Conservation (phyloP, 371 early-diverging fungal species). For the Dichotomocladium elegans region DNA sequence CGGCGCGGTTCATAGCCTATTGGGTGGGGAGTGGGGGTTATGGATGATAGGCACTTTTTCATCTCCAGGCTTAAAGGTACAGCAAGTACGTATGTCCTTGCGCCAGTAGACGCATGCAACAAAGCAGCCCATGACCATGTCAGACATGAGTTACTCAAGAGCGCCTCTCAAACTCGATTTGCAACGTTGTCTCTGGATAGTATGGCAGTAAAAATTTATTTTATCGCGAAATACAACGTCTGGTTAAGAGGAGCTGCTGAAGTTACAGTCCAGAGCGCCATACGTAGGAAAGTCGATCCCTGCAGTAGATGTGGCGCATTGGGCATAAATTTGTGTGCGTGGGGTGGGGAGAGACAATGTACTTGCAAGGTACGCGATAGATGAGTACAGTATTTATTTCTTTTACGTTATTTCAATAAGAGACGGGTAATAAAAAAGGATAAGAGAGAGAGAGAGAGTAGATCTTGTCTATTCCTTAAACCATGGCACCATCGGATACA, state of each 20-base stretch:
- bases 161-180: conserved; percentile 70
- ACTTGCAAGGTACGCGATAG: not conserved
- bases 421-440: not conserved
- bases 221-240: conserved; percentile 76
- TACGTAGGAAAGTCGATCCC: conserved; percentile 10
- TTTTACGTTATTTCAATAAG: not conserved
- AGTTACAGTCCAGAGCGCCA: conserved; percentile 62
- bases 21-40: no score
- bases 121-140: conserved; percentile 79
- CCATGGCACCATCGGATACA: not conserved
- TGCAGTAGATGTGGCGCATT: no score
- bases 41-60: no score
- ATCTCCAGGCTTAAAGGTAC: no score
- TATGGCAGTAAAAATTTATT: conserved; percentile 91
- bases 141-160: conserved; percentile 72
- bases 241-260: conserved; percentile 90
- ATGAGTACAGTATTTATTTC: no score
- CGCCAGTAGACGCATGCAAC: conserved; percentile 76
- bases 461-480: not conserved
- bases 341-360: no score
- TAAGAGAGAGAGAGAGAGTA: not conserved
- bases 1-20: no score
- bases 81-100: no score
- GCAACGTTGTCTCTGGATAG: conserved; percentile 87
- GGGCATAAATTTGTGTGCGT: no score